Base-by-base conservation (phyloP, 2,329 filamentous ascomycete species). In the Graphiopsis chlorocephala region DNA sequence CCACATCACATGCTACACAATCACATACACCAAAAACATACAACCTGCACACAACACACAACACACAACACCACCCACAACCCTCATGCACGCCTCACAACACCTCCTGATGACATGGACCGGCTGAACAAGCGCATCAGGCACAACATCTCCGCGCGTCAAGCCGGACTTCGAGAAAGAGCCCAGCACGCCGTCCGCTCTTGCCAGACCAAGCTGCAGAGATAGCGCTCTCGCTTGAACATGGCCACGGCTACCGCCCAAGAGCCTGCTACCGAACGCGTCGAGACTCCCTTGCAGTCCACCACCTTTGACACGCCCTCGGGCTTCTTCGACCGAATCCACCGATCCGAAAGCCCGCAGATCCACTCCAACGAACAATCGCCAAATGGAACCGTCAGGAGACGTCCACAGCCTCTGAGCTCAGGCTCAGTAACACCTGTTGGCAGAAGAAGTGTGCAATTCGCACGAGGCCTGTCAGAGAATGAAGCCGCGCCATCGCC, bases 381-480 rank as follows among this genome's bases (percentile, higher is more conserved):
- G 25, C 60, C 60, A 28, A 62, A 55, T 35, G 60, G 60, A 25
- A 62, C 60, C 4, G 31, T 29, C 7, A 62, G 60, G 25, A 38
- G 47, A 31, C 31, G 60, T 28, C 60, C 60, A 14, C 60, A 62
- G 17, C 60, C 60, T 33, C 60, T 62, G 4, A 33, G 31, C 31
- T 62, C 60, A 5, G 60, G 47, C 23, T 53, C 60, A n/a, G 31
- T 45, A 8, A 62, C 62, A 12, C 53, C 53, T 23, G 38, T 55
- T 23, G 53, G 67, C 6, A 53, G 68, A 52, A 66, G 72, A 60
- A 74, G 72, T 62, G 72, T 74, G 29, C 72, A 74, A 31, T 74
- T 75, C 57, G 70, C 69, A 42, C 67, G 72, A n/a, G 66, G 65
- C 7, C 48, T 42, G 7, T 55, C 64, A 15, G 68, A 69, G 11